Percentiles rank a stretch among this genome's conserved stretches.
Evolutionary conservation across 495 filamentous ascomycete species (phyloP).

Genomic region (Aspergillus cavernicola): DNA sequence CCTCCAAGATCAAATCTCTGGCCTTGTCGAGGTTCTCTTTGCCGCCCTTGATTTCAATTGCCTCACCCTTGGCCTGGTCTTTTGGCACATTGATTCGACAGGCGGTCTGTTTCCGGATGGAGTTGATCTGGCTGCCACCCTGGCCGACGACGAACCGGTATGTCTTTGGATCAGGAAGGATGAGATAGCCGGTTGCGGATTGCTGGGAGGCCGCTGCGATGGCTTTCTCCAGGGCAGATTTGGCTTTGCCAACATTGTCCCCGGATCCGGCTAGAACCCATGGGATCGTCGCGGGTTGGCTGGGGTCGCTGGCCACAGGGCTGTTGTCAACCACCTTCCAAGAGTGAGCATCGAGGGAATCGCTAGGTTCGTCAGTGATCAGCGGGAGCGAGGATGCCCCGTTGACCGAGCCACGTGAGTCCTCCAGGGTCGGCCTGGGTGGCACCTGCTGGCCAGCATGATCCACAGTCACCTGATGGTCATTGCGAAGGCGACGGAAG

Average conservation of each 20-base stretch:
- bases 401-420: conserved; percentile 41
- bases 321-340: conserved; percentile 72
- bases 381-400: conserved; percentile 62
- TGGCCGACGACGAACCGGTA: conserved; percentile 89
- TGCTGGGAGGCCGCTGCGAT: conserved; percentile 69
- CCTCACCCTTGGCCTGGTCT: conserved; percentile 70
- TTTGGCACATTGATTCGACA: conserved; percentile 90
- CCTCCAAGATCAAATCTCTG: conserved; percentile 79
- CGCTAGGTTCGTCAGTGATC: conserved; percentile 78
- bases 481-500: conserved; percentile 80
- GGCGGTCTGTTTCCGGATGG: conserved; percentile 85
- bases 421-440: conserved; percentile 50
- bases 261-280: conserved; percentile 81
- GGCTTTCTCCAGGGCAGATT: conserved; percentile 63
- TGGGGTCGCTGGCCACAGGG: conserved; percentile 30
- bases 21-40: conserved; percentile 82
- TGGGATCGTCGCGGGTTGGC: conserved; percentile 71
- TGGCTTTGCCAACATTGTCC: conserved; percentile 74
- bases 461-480: conserved; percentile 83
- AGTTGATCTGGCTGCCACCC: conserved; percentile 85
- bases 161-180: conserved; percentile 81
- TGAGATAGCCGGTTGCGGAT: conserved; percentile 75
- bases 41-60: conserved; percentile 81
- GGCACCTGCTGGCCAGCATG: conserved; percentile 77
- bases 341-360: conserved; percentile 59